A percentile compares a stretch with the other conserved stretches of the same genome.
phyloP scores from a whole-genome alignment of 2,329 filamentous ascomycete genomes.

The Leptoxyphium fumago region DNA sequence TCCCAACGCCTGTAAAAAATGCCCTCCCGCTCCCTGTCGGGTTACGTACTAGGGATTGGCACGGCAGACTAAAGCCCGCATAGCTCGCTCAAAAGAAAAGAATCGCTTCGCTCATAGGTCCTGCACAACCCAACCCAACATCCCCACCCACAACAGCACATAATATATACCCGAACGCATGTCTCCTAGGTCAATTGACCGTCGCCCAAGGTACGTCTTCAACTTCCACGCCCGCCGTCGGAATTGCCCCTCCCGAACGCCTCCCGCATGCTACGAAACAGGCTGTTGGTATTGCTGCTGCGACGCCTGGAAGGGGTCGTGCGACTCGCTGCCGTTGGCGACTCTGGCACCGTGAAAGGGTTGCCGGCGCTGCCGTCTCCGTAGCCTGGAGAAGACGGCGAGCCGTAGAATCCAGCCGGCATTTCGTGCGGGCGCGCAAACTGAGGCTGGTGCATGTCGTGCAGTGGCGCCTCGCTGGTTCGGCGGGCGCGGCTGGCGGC shows the following conservation, averaged over 20 bases:
- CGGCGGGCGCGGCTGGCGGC: conserved; percentile 9
- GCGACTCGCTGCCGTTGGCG: conserved; percentile 1
- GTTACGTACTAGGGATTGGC: no score
- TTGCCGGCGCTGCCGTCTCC: conserved; percentile 8
- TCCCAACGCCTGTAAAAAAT: no score
- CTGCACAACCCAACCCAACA: no score
- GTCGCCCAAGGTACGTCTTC: no score
- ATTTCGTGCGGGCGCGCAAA: conserved; percentile 8
- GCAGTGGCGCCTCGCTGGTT: conserved; percentile 14
- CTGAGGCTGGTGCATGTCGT: conserved; percentile 16
- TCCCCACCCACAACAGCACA: no score
- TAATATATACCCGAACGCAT: no score
- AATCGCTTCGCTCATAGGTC: no score
- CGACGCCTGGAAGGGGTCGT: background rate
- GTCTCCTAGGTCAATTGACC: no score
- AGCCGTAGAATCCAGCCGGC: conserved; percentile 10
- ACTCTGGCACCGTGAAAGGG: conserved; percentile 9
- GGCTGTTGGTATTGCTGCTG: background rate
- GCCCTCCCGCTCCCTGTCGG: no score
- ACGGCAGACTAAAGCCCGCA: no score
- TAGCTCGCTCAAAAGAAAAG: no score
- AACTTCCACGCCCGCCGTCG: background rate
- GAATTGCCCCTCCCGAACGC: background rate
- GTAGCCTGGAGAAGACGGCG: conserved; percentile 6
- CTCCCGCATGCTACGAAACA: background rate